Evolutionary conservation across 495 filamentous ascomycete genomes (phyloP).

Genomic region (Xylaria scruposa): DNA sequence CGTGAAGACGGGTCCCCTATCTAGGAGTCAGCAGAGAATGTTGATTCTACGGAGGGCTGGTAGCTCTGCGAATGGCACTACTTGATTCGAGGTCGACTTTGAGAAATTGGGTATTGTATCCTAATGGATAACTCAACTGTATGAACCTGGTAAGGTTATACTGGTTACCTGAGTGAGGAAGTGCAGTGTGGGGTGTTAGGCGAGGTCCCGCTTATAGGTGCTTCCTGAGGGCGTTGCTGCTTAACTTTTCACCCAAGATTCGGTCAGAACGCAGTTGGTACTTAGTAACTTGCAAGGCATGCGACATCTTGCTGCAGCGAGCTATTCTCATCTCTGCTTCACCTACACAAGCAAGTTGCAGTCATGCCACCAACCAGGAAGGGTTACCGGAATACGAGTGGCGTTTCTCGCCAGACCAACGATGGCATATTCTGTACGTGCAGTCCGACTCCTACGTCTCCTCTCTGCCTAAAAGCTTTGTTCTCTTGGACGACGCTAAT

Average conservation of each 20-base stretch:
- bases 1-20: not conserved
- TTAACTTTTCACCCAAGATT: not conserved
- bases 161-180: not conserved
- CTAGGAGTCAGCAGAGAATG: not conserved
- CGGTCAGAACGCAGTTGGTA: not conserved
- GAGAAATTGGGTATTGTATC: not conserved
- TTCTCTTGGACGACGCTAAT: not conserved
- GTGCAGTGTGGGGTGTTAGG: not conserved
- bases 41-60: not conserved
- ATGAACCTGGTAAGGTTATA: not conserved
- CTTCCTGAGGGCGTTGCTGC: not conserved
- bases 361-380: not conserved
- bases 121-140: not conserved
- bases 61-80: not conserved
- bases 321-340: not conserved
- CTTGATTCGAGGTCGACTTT: not conserved
- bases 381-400: not conserved
- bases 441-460: not conserved
- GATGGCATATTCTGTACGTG: slow-evolving; percentile 3
- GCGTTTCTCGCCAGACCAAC: not conserved
- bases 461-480: not conserved
- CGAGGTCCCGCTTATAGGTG: not conserved
- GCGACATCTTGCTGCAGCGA: not conserved
- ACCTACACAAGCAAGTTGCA: not conserved
- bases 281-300: not conserved